phyloP scores from a whole-genome alignment of 352 stramenopile genomes.

The Hyphochytrium catenoides region DNA sequence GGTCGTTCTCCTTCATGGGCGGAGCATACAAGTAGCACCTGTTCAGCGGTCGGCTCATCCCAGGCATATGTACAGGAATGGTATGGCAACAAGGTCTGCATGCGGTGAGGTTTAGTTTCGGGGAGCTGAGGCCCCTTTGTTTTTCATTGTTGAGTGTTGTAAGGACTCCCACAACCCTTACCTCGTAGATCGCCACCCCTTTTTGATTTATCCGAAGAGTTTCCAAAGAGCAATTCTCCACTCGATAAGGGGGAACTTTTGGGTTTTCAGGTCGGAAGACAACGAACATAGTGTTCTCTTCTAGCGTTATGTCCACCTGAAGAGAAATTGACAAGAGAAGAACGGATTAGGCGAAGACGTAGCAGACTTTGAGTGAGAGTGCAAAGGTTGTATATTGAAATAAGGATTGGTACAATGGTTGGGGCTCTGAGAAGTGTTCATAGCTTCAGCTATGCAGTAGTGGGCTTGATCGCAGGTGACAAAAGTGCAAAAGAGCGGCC shows the following conservation, averaged over 20 bases:
- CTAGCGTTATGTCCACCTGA: too few relatives aligned
- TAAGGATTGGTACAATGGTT: too few relatives aligned
- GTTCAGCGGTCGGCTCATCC: constrained; percentile 54
- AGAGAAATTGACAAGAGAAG: too few relatives aligned
- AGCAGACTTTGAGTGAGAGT: too few relatives aligned
- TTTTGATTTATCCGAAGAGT: constrained; percentile 58
- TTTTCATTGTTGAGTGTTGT: too few relatives aligned
- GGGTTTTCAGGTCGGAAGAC: constrained; percentile 8
- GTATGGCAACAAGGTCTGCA: constrained; percentile 55
- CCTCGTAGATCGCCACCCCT: constrained; percentile 42
- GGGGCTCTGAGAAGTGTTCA: constrained; percentile 4
- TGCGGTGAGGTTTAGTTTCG: too few relatives aligned
- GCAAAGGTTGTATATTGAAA: too few relatives aligned
- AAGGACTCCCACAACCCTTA: too few relatives aligned
- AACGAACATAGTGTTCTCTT: background rate
- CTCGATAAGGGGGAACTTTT: constrained; percentile 44
- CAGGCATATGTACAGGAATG: constrained; percentile 62
- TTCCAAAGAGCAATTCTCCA: constrained; percentile 66
- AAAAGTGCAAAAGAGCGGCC: too few relatives aligned
- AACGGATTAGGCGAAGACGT: too few relatives aligned
- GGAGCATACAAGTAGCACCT: constrained; percentile 59
- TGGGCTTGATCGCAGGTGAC: constrained; percentile 42
- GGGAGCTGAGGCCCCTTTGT: too few relatives aligned
- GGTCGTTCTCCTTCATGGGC: constrained; percentile 58
- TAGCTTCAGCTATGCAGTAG: constrained; percentile 48